Base-by-base conservation (phyloP, 2,329 filamentous ascomycete genomes). In the Cladosporium sp. region DNA sequence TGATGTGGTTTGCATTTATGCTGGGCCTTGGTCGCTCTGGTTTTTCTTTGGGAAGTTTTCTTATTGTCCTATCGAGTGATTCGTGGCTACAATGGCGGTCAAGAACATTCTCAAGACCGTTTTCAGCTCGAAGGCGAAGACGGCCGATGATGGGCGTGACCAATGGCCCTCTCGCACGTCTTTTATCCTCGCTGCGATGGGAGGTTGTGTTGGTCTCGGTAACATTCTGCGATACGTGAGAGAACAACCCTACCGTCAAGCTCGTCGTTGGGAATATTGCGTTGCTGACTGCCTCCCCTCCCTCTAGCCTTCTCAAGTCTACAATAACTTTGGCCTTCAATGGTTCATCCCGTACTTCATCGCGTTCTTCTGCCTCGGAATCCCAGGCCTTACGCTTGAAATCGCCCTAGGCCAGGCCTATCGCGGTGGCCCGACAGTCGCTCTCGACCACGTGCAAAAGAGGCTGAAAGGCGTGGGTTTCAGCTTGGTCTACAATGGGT, bases 271-370 rank as follows among this genome's bases (percentile, higher is more conserved):
- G 9, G 13, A 6, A 27, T 4, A 27, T 27, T 4, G 4, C 22
- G 22, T 27, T n/a, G 20, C 36, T 48, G 36, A 48, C 13, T 3
- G n/a, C n/a, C n/a, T n/a, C n/a, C n/a, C n/a, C n/a, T 20, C 7
- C 16, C 4, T 19, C 2, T 80, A 80, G 53, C 78, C 78, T 2
- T 80, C 77, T 0, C 74, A 78, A 36, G 72, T 80, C 2, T 82
- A 78, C 71, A 81, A 80, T 65, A 81, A 81, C 59, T 72, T 78
- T 50, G 78, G 78, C 2, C 67, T 80, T 3, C 78, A 81, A 57
- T 82, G 78, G 78, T 82, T 79, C 60, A 74, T 81, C 15, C 78
- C 78, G 0, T 81, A 81, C 54, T 60, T 80, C 3, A 64, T 40
- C 16, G 75, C 75, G 5, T 71, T 82, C 22, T 77, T 79, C 53